Evolutionary conservation across 1,284 basidiomycete species (phyloP).

Genomic region (Tylopilus sp.): DNA sequence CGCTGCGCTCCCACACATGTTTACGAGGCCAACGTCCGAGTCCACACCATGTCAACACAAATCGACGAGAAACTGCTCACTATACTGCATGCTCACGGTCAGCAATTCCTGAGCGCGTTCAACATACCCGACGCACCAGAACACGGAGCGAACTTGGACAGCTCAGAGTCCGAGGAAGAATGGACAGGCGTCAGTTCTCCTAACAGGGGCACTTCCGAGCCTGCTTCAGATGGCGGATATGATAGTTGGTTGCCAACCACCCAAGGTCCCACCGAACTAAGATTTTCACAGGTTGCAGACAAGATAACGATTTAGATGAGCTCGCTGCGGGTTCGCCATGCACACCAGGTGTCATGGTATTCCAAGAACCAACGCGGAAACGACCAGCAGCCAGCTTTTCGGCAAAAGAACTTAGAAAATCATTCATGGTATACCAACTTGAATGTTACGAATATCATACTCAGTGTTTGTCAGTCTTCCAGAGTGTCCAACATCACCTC

Average conservation of each 20-base stretch:
- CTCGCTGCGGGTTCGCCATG: constrained; percentile 34
- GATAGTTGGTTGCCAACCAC: constrained; percentile 11
- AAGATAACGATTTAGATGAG: constrained; percentile 38
- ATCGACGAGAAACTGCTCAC: constrained; percentile 44
- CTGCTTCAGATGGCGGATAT: constrained; percentile 17
- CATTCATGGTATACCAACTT: constrained; percentile 61
- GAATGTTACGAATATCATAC: neutral
- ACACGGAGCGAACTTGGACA: constrained; percentile 28
- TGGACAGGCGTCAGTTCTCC: constrained; percentile 32
- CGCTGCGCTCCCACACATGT: no score
- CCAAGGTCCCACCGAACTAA: neutral
- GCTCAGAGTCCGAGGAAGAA: constrained; percentile 30
- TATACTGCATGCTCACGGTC: constrained; percentile 62
- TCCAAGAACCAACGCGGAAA: constrained; percentile 42
- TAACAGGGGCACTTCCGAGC: constrained; percentile 2
- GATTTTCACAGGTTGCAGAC: constrained; percentile 34
- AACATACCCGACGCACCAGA: constrained; percentile 28
- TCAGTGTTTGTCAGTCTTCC: constrained; percentile 53
- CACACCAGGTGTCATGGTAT: constrained; percentile 51
- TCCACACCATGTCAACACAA: constrained; percentile 10
- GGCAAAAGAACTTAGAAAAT: constrained; percentile 49
- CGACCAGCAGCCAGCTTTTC: constrained; percentile 22
- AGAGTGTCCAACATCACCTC: constrained; percentile 60
- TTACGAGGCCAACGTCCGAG: no score
- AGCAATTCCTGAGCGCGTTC: constrained; percentile 59